phyloP scores from a whole-genome alignment of 1,284 basidiomycete species.

The Pseudozyma tsukubaensis region DNA sequence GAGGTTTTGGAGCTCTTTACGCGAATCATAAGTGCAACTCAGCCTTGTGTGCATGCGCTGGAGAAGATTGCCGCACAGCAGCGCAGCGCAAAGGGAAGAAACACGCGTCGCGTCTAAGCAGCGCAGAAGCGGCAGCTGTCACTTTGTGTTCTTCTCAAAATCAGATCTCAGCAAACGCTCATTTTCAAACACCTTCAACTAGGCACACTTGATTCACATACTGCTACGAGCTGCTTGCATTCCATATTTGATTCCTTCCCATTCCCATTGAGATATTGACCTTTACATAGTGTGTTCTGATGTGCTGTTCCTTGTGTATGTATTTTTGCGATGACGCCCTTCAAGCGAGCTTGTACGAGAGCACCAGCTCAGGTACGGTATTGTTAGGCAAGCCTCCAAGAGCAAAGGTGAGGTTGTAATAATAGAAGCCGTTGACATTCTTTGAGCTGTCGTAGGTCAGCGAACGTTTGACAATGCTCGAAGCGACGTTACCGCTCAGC shows the following conservation, averaged over 20 bases:
- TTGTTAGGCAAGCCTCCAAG: constrained; percentile 26
- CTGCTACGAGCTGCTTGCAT: background rate
- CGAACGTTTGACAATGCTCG: constrained; percentile 13
- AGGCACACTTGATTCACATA: background rate
- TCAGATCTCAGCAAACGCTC: background rate
- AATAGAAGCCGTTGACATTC: constrained; percentile 36
- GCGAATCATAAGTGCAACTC: background rate
- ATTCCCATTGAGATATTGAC: constrained; percentile 1
- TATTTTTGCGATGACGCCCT: background rate
- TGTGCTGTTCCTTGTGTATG: too few relatives aligned
- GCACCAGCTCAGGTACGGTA: constrained; percentile 33
- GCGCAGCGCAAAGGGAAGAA: background rate
- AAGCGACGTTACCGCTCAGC: constrained; percentile 30
- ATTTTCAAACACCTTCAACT: background rate
- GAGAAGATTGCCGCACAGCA: background rate
- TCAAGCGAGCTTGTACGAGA: constrained; percentile 26
- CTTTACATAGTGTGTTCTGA: too few relatives aligned
- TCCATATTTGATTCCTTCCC: background rate
- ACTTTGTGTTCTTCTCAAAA: background rate
- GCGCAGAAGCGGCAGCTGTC: background rate
- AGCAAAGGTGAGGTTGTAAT: constrained; percentile 40
- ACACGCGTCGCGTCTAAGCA: constrained; percentile 30
- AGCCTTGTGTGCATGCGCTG: background rate
- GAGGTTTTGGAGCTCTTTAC: background rate
- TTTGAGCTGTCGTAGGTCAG: constrained; percentile 35